Conservation (phyloP, 176 grass and related monocot genomes). For the Zoysia japonica region DNA sequence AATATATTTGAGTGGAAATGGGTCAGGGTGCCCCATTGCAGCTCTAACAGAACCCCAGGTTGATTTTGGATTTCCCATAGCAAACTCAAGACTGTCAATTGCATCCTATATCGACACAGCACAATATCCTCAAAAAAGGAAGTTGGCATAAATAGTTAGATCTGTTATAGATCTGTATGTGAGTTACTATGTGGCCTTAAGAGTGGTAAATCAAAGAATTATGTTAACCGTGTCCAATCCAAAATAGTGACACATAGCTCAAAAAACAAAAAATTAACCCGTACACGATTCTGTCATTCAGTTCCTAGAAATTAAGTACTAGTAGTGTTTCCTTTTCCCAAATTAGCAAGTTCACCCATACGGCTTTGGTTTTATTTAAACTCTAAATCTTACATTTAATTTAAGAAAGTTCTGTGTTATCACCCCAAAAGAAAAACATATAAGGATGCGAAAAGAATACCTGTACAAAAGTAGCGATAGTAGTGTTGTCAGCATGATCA, state of each 20-base stretch:
- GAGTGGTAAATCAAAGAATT: background rate
- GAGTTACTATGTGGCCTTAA: background rate
- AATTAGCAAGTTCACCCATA: background rate
- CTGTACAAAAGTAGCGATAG: conserved; percentile 55
- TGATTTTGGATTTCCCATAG: conserved; percentile 57
- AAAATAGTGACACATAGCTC: background rate
- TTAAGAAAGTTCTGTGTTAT: background rate
- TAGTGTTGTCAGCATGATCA: conserved; percentile 50
- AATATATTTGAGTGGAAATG: conserved; percentile 65
- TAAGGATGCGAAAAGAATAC: conserved; percentile 31
- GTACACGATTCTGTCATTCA: background rate
- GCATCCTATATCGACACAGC: conserved; percentile 49
- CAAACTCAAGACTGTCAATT: conserved; percentile 73
- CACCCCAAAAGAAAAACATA: background rate
- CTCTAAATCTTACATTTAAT: background rate
- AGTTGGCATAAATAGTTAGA: too few species aligned
- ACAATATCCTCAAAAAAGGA: background rate
- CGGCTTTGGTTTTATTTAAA: background rate
- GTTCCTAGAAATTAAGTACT: background rate
- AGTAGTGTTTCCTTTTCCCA: background rate
- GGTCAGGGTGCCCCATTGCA: conserved; percentile 37
- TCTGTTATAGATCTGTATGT: too few species aligned
- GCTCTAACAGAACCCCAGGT: conserved; percentile 78
- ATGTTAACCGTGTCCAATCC: background rate
- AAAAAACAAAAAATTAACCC: background rate